phyloP scores from a whole-genome alignment of 2,329 filamentous ascomycete genomes.

The Phyllosticta capitalensis region DNA sequence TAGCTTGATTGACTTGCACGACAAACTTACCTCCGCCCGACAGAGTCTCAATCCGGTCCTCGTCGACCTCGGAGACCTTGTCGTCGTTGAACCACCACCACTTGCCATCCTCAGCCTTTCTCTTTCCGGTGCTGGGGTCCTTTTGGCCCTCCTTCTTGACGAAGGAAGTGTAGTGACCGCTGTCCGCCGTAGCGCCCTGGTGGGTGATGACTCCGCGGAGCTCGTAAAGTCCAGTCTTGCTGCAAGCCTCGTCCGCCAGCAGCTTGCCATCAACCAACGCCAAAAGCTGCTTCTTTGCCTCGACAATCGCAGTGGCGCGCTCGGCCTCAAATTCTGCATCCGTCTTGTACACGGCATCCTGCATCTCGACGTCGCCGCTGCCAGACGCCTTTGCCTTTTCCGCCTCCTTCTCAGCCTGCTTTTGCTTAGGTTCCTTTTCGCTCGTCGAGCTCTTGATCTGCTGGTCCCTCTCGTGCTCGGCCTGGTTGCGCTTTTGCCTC shows the following conservation, averaged over 20 bases:
- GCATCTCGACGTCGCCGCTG: conserved; percentile 57
- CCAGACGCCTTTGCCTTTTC: conserved; percentile 42
- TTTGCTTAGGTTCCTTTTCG: conserved; percentile 25
- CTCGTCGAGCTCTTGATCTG: conserved; percentile 37
- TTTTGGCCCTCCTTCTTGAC: conserved; percentile 78
- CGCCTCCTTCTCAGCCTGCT: conserved; percentile 34
- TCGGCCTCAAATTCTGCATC: conserved; percentile 89
- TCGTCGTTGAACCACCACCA: conserved; percentile 99
- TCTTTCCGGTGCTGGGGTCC: conserved; percentile 67
- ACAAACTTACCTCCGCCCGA: conserved; percentile 65
- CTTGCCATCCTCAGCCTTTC: conserved; percentile 75
- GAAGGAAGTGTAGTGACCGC: conserved; percentile 95
- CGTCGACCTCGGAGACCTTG: conserved; percentile 83
- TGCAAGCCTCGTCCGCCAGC: conserved; percentile 68
- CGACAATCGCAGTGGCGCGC: conserved; percentile 61
- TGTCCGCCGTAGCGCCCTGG: conserved; percentile 92
- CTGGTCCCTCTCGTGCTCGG: conserved; percentile 35
- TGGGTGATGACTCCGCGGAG: conserved; percentile 90
- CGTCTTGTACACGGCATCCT: conserved; percentile 71
- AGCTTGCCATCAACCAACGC: conserved; percentile 67
- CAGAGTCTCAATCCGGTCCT: conserved; percentile 83
- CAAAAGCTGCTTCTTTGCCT: conserved; percentile 81
- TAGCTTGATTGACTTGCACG: neutral
- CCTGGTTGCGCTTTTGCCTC: conserved; percentile 66
- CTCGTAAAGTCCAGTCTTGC: conserved; percentile 93